A percentile compares a stretch with the other conserved stretches of the same genome.
These are phyloP conservation scores for Babesia caballi DNA, from an alignment of 169 alveolate genomes.

Conservation along the genomic window DNA sequence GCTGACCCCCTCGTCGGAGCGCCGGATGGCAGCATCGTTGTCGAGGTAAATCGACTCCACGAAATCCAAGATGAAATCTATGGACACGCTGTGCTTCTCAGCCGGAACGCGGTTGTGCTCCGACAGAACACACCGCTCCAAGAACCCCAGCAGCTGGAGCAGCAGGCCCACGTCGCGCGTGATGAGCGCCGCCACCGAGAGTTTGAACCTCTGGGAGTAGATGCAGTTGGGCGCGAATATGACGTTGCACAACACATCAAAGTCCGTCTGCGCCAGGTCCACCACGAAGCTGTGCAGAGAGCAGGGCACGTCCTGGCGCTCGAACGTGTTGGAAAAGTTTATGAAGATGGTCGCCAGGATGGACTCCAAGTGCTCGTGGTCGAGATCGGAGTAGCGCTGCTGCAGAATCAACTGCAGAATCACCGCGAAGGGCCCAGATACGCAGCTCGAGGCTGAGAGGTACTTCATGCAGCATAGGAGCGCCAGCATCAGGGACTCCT, in stretches of 20 bases:
- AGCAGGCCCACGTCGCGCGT: constrained; percentile 7
- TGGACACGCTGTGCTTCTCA: constrained; percentile 1
- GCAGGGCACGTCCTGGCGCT: constrained; percentile 22
- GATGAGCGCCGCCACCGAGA: constrained; percentile 27
- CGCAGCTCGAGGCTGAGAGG: constrained; percentile 34
- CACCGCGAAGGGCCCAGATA: constrained; percentile 43
- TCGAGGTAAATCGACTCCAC: not conserved
- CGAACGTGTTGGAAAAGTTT: constrained; percentile 30
- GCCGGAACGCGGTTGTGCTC: not conserved
- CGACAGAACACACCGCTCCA: not conserved
- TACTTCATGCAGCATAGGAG: constrained; percentile 42
- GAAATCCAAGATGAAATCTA: constrained; percentile 48
- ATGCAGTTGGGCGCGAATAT: constrained; percentile 17
- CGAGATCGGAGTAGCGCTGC: constrained; percentile 30
- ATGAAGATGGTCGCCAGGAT: constrained; percentile 30
- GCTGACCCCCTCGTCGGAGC: constrained; percentile 8
- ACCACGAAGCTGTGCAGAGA: constrained; percentile 32
- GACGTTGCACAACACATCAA: constrained; percentile 39
- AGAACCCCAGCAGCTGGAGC: constrained; percentile 18
- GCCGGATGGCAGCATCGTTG: not conserved
- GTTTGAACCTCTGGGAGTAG: constrained; percentile 14
- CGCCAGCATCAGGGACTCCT: constrained; percentile 32
- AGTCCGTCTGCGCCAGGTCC: constrained; percentile 43
- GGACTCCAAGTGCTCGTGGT: constrained; percentile 52
- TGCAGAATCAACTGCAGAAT: constrained; percentile 49